Percentiles rank a stretch among this genome's conserved stretches.
Evolutionary conservation across 768 basidiomycete genomes (phyloP).

Genomic region (Tricholoma flavovirens): DNA sequence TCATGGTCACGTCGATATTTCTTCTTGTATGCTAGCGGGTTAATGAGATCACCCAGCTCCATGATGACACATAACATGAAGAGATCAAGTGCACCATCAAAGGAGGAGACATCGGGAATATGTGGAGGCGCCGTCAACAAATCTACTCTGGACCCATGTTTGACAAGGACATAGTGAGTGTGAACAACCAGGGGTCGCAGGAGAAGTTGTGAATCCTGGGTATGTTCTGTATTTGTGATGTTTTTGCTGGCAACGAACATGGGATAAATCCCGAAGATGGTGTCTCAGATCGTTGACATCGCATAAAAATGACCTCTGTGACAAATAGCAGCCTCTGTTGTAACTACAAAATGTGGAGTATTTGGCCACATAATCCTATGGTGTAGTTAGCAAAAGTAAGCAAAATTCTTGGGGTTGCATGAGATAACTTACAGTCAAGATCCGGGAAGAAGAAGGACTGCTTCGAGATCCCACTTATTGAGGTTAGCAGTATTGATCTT

Average conservation of each 20-base stretch:
- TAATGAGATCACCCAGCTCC: too few relatives aligned
- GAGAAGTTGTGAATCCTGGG: neutral
- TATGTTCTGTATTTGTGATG: neutral
- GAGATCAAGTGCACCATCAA: neutral
- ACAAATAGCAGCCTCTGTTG: too few relatives aligned
- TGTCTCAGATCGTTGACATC: neutral
- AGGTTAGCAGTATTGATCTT: neutral
- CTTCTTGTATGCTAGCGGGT: too few relatives aligned
- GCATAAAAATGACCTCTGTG: constrained; percentile 1
- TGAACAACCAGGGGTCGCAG: neutral
- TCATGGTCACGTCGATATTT: too few relatives aligned
- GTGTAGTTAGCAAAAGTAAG: neutral
- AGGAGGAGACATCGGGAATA: neutral
- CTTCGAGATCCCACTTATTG: too few relatives aligned
- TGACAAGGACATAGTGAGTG: too few relatives aligned
- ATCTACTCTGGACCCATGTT: neutral
- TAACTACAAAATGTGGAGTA: neutral
- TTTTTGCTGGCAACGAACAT: neutral
- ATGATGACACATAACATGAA: too few relatives aligned
- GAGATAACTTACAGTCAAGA: neutral
- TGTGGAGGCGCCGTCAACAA: neutral
- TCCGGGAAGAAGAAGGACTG: neutral
- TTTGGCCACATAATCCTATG: neutral
- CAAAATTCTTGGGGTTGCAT: neutral
- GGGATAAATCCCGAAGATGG: neutral